Evolutionary conservation across 148 eudicot species (phyloP), one percentile per base, ranked within the genome.

Genomic region (Agrostemma githago): DNA sequence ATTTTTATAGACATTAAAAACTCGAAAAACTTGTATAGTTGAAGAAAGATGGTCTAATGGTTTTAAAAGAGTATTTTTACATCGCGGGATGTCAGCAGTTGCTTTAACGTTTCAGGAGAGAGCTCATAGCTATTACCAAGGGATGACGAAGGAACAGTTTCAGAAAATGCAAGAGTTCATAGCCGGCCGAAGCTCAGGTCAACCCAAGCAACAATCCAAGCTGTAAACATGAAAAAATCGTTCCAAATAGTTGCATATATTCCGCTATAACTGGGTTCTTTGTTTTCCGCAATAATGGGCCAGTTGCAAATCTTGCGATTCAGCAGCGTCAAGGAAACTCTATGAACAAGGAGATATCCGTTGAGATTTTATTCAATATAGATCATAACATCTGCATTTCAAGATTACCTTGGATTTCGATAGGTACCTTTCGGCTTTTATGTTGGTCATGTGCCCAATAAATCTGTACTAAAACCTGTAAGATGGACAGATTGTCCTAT

Each of bases 81-180:
- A 20, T 17, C 0, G 19, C 9, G 11, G 3, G 63, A 8, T n/a
- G 34, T 20, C 26, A 0, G 2, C 12, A 11, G 10, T 39, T 65
- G 20, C 48, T 16, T 65, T 40, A 4, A 62, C 11, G 16, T 73
- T 83, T 58, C 88, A 96, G 99, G 92, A 83, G 75, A 88, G 94
- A 83, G 99, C 88, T 56, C 94, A 92, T 76, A 88, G 74, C 46
- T 96, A 96, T 77, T 92, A 96, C 65, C 77, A 83, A 61, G 94
- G 96, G 71, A 96, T 96, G 99, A 92, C 94, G 37, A 90, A 90
- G 82, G 99, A 89, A 80, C 97, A 96, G 86, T 96, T 96, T 76
- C 83, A 90, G 90, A 88, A 90, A 85, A 96, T 96, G 99, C 96
- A 96, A 81, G 99, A 90, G 67, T 96, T 92, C 79, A 92, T 92